phyloP scores from a whole-genome alignment of 495 filamentous ascomycete species.

The Penicillium arizonense region DNA sequence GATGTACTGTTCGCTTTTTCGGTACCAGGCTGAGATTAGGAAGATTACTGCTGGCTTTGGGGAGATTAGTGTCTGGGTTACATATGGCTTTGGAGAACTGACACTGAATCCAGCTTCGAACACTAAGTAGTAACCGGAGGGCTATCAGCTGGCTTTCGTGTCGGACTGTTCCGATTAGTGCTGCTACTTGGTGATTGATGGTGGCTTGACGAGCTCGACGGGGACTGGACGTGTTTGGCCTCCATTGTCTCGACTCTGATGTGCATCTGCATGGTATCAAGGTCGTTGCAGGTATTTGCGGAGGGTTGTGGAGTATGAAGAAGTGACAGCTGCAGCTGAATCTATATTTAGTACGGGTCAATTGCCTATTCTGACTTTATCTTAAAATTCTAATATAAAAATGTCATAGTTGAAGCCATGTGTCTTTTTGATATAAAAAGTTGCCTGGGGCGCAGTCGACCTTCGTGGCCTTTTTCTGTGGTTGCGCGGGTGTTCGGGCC shows the following conservation, averaged over 20 bases:
- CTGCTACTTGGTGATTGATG: conserved; percentile 19
- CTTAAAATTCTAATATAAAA: too few relatives aligned
- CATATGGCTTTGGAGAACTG: background rate
- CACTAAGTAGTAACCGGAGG: conserved; percentile 28
- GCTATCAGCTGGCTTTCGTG: conserved; percentile 37
- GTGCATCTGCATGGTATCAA: background rate
- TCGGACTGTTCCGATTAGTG: conserved; percentile 36
- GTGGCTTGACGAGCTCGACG: conserved; percentile 22
- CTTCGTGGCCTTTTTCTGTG: background rate
- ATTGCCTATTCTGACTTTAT: too few relatives aligned
- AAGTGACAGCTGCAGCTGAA: background rate
- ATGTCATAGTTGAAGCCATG: too few relatives aligned
- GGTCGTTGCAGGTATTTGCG: too few relatives aligned
- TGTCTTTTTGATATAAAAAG: too few relatives aligned
- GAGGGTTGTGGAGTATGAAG: too few relatives aligned
- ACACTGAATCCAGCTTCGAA: conserved; percentile 37
- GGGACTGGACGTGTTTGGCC: background rate
- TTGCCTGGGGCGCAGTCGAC: background rate
- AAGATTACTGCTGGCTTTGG: conserved; percentile 38
- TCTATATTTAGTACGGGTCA: background rate
- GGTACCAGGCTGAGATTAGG: conserved; percentile 48
- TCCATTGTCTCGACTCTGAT: background rate
- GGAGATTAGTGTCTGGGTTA: background rate
- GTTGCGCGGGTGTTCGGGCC: conserved; percentile 1
- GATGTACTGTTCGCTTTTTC: conserved; percentile 35